Conservation (phyloP, 768 basidiomycete species). For the Lactarius hengduanensis region DNA sequence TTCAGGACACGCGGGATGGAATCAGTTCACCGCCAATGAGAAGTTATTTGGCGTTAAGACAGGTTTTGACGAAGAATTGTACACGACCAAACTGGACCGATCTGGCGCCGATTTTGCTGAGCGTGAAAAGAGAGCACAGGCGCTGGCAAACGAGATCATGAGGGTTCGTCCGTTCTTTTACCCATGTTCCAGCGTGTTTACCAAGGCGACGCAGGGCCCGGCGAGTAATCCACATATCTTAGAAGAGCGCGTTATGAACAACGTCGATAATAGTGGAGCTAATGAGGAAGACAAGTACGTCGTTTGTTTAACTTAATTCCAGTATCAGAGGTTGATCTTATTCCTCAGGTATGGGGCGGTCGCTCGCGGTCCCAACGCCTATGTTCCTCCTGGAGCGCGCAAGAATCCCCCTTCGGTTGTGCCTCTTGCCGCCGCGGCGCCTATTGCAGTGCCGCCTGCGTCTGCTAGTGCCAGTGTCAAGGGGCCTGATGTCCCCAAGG, state of each 20-base stretch:
- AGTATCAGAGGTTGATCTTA: conserved; percentile 27
- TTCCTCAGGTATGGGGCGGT: conserved; percentile 83
- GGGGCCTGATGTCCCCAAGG: conserved; percentile 61
- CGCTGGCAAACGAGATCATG: conserved; percentile 88
- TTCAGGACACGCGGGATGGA: conserved; percentile 57
- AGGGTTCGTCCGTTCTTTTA: conserved; percentile 50
- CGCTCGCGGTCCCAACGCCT: conserved; percentile 82
- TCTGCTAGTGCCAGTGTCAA: conserved; percentile 34
- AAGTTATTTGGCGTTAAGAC: conserved; percentile 89
- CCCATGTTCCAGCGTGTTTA: conserved; percentile 5
- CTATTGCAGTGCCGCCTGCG: conserved; percentile 31
- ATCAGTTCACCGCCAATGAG: conserved; percentile 94
- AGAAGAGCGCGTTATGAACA: conserved; percentile 73
- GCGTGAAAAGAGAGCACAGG: conserved; percentile 81
- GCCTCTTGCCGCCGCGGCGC: conserved; percentile 26
- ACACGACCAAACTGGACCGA: conserved; percentile 92
- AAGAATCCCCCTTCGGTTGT: conserved; percentile 37
- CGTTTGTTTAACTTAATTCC: conserved; percentile 12
- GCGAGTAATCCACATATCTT: conserved; percentile 81
- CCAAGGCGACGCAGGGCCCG: conserved; percentile 43
- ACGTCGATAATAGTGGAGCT: conserved; percentile 56
- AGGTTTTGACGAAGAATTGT: conserved; percentile 88
- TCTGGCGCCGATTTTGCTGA: conserved; percentile 83
- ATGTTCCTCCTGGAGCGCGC: conserved; percentile 91
- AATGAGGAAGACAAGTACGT: conserved; percentile 97